These are phyloP conservation scores for Yamadazyma epiphylla DNA, from an alignment of 1,139 yeast species.

Conservation along the genomic window DNA sequence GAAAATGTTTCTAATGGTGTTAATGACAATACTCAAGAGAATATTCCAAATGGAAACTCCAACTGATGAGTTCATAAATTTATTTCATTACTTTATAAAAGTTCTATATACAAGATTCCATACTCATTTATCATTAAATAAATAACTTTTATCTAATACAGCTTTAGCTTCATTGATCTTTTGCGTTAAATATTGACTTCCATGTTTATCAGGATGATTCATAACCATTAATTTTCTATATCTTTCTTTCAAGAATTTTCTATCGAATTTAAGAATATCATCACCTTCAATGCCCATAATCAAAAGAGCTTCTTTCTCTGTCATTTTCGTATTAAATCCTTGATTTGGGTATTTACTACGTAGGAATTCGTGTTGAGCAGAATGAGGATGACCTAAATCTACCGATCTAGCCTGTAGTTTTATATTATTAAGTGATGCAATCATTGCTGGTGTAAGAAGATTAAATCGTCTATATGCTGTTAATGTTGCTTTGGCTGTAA, in stretches of 20 bases:
- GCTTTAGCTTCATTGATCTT: constrained; percentile 77
- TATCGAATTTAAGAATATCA: constrained; percentile 45
- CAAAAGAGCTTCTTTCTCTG: constrained; percentile 56
- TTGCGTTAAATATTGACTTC: constrained; percentile 66
- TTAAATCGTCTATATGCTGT: constrained; percentile 41
- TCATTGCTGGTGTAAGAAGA: constrained; percentile 49
- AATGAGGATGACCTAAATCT: constrained; percentile 19
- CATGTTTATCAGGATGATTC: constrained; percentile 78
- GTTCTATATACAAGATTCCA: background rate
- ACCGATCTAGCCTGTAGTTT: constrained; percentile 16
- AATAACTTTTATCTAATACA: constrained; percentile 54
- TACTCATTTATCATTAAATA: constrained; percentile 12
- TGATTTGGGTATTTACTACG: constrained; percentile 33
- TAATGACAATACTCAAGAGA: no score
- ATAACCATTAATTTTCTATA: constrained; percentile 63
- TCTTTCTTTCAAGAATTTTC: constrained; percentile 42
- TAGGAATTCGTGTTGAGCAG: constrained; percentile 18
- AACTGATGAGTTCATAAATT: no score
- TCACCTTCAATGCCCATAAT: constrained; percentile 51
- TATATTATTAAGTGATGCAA: constrained; percentile 50
- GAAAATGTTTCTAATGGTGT: no score
- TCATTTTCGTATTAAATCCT: constrained; percentile 53
- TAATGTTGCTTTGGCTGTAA: constrained; percentile 49
- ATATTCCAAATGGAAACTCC: no score
- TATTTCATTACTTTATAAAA: no score